Evolutionary conservation across 2,329 filamentous ascomycete genomes (phyloP).

Genomic region (Neurospora sp.): DNA sequence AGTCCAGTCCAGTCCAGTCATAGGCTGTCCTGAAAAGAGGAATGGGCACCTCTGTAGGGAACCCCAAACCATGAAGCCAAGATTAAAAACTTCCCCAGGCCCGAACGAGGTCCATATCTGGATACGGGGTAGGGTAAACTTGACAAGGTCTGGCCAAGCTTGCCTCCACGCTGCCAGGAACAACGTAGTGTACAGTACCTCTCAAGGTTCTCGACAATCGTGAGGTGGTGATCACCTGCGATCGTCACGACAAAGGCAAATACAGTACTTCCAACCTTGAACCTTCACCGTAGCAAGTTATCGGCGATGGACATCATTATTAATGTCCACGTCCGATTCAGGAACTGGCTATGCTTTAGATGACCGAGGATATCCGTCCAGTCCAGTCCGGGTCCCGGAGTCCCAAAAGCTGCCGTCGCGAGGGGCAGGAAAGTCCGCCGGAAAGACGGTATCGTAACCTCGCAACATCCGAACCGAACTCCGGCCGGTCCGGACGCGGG

Average conservation of each 20-base stretch:
- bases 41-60: not conserved
- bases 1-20: not conserved
- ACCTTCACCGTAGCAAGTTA: not conserved
- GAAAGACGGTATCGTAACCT: not conserved
- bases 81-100: not conserved
- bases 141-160: not conserved
- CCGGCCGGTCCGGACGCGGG: not conserved
- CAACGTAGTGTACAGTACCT: not conserved
- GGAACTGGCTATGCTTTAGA: not conserved
- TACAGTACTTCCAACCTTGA: not conserved
- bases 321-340: not conserved
- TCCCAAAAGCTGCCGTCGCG: not conserved
- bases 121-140: not conserved
- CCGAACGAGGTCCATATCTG: not conserved
- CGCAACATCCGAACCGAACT: not conserved
- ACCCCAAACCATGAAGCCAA: not conserved
- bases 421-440: not conserved
- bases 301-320: not conserved
- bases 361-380: not conserved
- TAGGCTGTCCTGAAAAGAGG: not conserved
- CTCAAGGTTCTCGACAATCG: not conserved
- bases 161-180: not conserved
- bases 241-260: not conserved
- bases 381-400: not conserved
- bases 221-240: not conserved